Base-by-base conservation (phyloP, 2,329 filamentous ascomycete species). In the Dryadomyces quercus-mongolicae region DNA sequence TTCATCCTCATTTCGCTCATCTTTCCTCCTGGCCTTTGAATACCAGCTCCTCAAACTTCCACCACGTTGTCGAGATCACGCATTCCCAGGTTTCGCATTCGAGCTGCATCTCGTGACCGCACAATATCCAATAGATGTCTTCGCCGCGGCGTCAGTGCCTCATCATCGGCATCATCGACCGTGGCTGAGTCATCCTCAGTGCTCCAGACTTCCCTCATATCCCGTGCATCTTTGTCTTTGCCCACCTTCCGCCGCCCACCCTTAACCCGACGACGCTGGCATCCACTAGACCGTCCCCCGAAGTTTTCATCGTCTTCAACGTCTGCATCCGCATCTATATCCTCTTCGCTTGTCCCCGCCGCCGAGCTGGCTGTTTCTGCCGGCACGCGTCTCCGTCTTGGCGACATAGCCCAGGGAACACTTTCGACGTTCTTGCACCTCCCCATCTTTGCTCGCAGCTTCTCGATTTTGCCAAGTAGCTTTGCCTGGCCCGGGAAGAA, bases 401-500 rank as follows among this genome's bases (percentile, higher is more conserved):
- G 49, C 13, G 38, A 10, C 16, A 4, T 38, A 16, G 31, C 47
- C 9, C 25, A 5, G 5, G 25, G 12, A 5, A 38, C n/a, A 12
- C 21, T 3, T 46, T 47, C 38, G 38, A 42, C 6, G 25, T 12
- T 13, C 16, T n/a, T 20, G 51, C 18, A 6, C 42, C 49, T 22
- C 54, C 54, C 69, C 54, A 87, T 66, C 60, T 80, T 76, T 1
- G 72, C 69, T 61, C 74, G 73, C 54, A 89, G 64, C 59, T 77
- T 76, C 51, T 82, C 76, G 59, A 88, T 88, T 71, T 89, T 87
- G 63, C 78, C 74, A 36, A 84, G 61, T 36, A 90, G 74, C 69
- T 92, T 95, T 50, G 82, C 77, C 65, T 96, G 93, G 1, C 82
- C 84, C 0, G 91, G 91, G 62, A 97, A 97, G 68, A 82, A 93